Base-by-base conservation (phyloP, 2,329 filamentous ascomycete species). In the Myrmaecium sp. region DNA sequence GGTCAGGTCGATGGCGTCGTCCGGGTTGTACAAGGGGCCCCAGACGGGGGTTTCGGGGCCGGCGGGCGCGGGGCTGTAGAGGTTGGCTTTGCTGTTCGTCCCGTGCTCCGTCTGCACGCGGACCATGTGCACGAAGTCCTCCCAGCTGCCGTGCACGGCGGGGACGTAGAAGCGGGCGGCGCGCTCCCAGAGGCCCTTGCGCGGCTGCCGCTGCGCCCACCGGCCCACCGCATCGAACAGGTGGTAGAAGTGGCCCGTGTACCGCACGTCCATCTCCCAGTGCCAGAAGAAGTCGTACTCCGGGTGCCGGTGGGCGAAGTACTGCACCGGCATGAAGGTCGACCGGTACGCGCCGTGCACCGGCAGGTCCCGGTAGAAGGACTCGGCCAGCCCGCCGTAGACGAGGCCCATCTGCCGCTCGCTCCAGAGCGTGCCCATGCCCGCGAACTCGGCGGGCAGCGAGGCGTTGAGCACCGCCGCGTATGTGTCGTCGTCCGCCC, bases 261-360 rank as follows among this genome's bases (percentile, higher is more conserved):
- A 92, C 16, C 82, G 74, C 23, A 84, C 71, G 42, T 93, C 83
- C 74, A 92, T 86, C 51, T 93, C 83, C 80, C 83, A 91, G 38
- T 92, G 80, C 83, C 83, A 93, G 51, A 83, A 82, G 54, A 73
- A 80, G 25, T 91, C 81, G 44, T 84, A 93, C 48, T 92, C 83
- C 1, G 80, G 78, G 50, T 93, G 83, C 41, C 71, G 67, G 43
- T 84, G 73, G 5, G 84, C 80, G 47, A 95, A 95, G 51, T 86
- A 79, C 44, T 94, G 84, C 58, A 95, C 74, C 0, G 84, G 82
- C 81, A 95, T 92, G 41, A 83, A 82, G 6, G 89, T 69, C 29
- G 81, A 84, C 27, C 77, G 66, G 50, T 66, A 66, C 2, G 53
- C 61, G 15, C 78, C 78, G 26, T 80, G 73, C 3, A 76, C 72